phyloP scores from a whole-genome alignment of 305 asterid genomes.

The Fraxinus albicans region DNA sequence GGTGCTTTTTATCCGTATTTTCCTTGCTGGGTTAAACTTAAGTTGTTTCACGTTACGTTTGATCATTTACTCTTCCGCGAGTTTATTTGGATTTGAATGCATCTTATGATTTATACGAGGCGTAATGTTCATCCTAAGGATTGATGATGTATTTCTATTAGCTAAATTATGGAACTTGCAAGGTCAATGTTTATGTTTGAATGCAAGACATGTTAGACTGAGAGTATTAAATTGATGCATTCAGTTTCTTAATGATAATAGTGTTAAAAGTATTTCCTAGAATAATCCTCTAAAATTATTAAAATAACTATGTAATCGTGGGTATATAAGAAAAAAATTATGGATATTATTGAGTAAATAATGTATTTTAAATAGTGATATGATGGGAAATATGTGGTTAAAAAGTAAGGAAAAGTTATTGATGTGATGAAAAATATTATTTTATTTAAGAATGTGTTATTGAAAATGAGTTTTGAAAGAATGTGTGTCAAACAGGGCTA shows the following conservation, averaged over 20 bases:
- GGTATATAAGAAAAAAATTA: not conserved
- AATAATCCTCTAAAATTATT: not conserved
- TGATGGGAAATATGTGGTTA: too few species aligned
- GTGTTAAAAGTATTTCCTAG: not conserved
- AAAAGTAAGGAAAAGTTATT: too few species aligned
- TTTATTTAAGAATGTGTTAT: too few species aligned
- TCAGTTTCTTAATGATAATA: not conserved
- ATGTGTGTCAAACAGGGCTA: too few species aligned
- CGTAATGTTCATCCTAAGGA: not conserved
- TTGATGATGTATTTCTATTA: not conserved
- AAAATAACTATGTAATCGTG: not conserved
- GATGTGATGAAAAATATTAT: too few species aligned
- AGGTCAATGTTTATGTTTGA: not conserved
- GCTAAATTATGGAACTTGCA: not conserved
- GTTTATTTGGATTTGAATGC: not conserved
- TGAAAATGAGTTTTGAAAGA: too few species aligned
- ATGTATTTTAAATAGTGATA: too few species aligned
- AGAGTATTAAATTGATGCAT: not conserved
- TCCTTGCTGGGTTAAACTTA: not conserved
- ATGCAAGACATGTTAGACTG: not conserved
- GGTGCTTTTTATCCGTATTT: not conserved
- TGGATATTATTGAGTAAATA: too few species aligned
- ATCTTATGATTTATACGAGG: not conserved
- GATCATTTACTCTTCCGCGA: not conserved
- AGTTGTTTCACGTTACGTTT: not conserved